Base-by-base conservation (phyloP, 352 stramenopile genomes). In the Globisporangium camurandrum region DNA sequence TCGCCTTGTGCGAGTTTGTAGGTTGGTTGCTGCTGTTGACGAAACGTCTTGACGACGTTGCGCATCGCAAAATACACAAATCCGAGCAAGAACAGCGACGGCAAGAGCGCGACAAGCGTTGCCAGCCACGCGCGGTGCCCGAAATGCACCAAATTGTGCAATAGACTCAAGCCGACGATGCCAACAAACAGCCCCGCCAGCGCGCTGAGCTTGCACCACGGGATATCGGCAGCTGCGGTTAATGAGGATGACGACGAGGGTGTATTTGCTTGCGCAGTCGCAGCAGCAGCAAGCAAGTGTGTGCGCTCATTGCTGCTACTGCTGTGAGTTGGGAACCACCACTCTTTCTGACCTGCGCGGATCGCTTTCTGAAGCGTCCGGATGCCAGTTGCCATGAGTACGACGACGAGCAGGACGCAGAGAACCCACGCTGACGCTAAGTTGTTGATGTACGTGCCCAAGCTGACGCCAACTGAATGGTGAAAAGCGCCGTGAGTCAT, bases 391-490 rank as follows among this genome's bases (percentile, higher is more conserved):
- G 85, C 66, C 7, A 63, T 74, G 8, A 98, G 67, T 5, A 98
- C 57, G 11, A 96, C 8, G 6, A 98, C 88, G 9, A 98, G 64
- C 51, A 96, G 62, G 0, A 97, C 57, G 23, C 73, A 87, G 8
- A 98, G 63, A 12, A 97, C 51, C 57, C 68, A 81, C 50, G 97
- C 93, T 1, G 89, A 84, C 8, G 97, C 61, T 24, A 98, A 56
- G 17, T 88, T 89, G 62, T 97, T 98, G 22, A 97, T 61, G 52
- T 95, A 94, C 7, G 90, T 92, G 26, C 93, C 93, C 17, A 81
- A 71, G n/a, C 61, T 76, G 8, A 71, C 76, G 1, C 73, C 76
- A 58, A 86, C 76, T 86, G 42, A n/a, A 70, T n/a, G n/a, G n/a
- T n/a, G n/a, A n/a, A n/a, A n/a, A n/a, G n/a, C n/a, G n/a, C n/a